phyloP scores from a whole-genome alignment of 495 filamentous ascomycete genomes.

The Platismatia glauca region DNA sequence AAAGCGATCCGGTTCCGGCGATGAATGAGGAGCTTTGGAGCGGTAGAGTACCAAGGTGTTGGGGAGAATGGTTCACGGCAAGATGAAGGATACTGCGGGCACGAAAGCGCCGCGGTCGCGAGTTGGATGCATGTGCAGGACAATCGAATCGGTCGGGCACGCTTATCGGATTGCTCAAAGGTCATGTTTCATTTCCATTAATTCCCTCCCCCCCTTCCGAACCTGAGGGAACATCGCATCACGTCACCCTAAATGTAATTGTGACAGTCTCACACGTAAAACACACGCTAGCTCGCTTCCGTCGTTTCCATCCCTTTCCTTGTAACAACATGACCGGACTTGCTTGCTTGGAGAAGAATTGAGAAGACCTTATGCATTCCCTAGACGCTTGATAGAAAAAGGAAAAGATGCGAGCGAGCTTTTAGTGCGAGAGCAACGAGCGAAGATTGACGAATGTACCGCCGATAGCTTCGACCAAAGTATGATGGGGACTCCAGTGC shows the following conservation, averaged over 20 bases:
- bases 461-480: constrained; percentile 7
- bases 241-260: constrained; percentile 12
- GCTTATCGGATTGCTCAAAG: background rate
- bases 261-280: background rate
- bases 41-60: too few relatives aligned
- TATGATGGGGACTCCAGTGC: background rate
- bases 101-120: too few relatives aligned
- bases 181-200: constrained; percentile 19
- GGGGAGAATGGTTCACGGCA: too few relatives aligned
- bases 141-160: background rate
- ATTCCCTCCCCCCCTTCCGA: constrained; percentile 10
- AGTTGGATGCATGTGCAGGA: too few relatives aligned
- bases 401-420: constrained; percentile 11
- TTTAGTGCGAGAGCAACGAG: constrained; percentile 9
- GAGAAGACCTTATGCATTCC: constrained; percentile 10
- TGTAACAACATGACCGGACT: constrained; percentile 6
- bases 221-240: constrained; percentile 9
- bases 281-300: constrained; percentile 12
- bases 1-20: too few relatives aligned
- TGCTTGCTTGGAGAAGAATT: constrained; percentile 3
- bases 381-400: constrained; percentile 12
- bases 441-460: constrained; percentile 5
- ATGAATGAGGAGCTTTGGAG: too few relatives aligned
- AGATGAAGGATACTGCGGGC: too few relatives aligned
- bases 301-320: background rate